These are phyloP conservation scores for Castanea crenata DNA, from an alignment of 306 rosid species.

Conservation along the genomic window DNA sequence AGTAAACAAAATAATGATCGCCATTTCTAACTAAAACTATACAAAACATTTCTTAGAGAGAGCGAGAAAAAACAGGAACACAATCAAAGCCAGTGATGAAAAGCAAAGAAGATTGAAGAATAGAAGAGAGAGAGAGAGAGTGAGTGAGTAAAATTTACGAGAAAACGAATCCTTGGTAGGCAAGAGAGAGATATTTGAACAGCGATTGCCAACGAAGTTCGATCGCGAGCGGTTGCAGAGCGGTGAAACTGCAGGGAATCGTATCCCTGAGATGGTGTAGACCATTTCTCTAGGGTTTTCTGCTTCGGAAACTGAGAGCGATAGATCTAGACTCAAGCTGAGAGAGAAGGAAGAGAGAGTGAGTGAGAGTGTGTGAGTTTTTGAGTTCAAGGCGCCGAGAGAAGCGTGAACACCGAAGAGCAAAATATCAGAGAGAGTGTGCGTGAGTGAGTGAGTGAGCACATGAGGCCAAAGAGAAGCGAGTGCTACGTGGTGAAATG, in stretches of 20 bases:
- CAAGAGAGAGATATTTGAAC: conserved; percentile 32
- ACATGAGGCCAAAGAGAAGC: conserved; percentile 9
- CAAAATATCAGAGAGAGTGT: neutral
- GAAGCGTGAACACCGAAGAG: conserved; percentile 33
- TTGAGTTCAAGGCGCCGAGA: conserved; percentile 33
- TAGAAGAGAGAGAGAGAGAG: conserved; percentile 6
- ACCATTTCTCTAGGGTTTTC: conserved; percentile 45
- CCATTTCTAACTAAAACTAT: too few relatives aligned
- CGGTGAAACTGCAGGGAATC: conserved; percentile 57
- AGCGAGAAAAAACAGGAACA: neutral
- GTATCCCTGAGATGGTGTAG: conserved; percentile 71
- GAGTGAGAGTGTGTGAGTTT: conserved; percentile 10
- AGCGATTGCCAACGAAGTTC: conserved; percentile 41
- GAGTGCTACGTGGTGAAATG: conserved; percentile 33
- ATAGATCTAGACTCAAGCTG: neutral
- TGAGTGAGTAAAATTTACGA: conserved; percentile 30
- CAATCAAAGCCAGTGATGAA: neutral
- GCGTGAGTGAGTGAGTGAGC: neutral
- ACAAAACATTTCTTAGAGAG: too few relatives aligned
- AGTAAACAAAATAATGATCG: too few relatives aligned
- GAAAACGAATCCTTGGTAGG: conserved; percentile 39
- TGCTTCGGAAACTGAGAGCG: neutral
- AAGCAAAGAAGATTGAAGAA: conserved; percentile 2
- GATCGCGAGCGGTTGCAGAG: conserved; percentile 32
- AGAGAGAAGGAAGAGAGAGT: neutral